Evolutionary conservation across 306 rosid species (phyloP).

Genomic region (Vigna reflexopilosa): DNA sequence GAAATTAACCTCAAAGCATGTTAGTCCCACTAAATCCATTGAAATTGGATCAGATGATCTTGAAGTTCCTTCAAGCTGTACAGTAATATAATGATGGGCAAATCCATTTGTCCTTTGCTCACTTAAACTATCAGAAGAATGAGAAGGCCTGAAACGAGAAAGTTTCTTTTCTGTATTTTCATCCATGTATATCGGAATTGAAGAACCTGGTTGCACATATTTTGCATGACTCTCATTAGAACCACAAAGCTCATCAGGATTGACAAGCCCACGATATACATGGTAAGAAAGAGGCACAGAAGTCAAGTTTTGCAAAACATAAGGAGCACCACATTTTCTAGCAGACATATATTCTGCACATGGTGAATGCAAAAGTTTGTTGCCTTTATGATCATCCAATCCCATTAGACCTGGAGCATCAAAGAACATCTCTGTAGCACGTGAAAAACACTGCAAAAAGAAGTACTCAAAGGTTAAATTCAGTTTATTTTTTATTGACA

Average conservation of each 20-base stretch:
- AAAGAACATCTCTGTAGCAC: conserved; percentile 70
- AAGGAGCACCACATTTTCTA: conserved; percentile 84
- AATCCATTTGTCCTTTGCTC: conserved; percentile 69
- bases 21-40: conserved; percentile 92
- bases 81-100: conserved; percentile 76
- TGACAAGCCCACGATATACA: conserved; percentile 60
- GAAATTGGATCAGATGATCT: conserved; percentile 81
- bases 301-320: conserved; percentile 86
- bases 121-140: conserved; percentile 68
- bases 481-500: neutral
- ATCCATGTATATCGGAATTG: conserved; percentile 71
- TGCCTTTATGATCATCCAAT: conserved; percentile 57
- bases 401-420: conserved; percentile 63
- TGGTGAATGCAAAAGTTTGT: conserved; percentile 52
- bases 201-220: conserved; percentile 77
- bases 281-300: conserved; percentile 74
- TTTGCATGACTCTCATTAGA: conserved; percentile 53
- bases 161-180: conserved; percentile 72
- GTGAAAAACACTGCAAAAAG: conserved; percentile 76
- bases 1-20: conserved; percentile 90
- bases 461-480: conserved; percentile 22
- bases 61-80: conserved; percentile 91
- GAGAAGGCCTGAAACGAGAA: conserved; percentile 65
- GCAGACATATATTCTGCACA: conserved; percentile 56
- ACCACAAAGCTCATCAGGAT: conserved; percentile 53